phyloP scores from a whole-genome alignment of 2,329 filamentous ascomycete species.

The Chaetomium globosum region DNA sequence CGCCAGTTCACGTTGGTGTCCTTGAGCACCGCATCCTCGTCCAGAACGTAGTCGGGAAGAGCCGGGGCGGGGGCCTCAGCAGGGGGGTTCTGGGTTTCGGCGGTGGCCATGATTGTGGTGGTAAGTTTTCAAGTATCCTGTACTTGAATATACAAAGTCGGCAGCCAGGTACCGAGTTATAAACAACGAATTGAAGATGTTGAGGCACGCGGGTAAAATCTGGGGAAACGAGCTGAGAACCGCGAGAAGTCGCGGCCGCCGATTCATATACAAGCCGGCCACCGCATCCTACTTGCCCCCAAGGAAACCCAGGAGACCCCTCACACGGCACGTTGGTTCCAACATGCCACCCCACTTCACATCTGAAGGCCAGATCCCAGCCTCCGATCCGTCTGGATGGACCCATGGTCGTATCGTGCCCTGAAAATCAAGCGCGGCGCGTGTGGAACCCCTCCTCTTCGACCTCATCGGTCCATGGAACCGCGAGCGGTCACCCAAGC shows the following conservation, averaged over 20 bases:
- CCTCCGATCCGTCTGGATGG: conserved; percentile 11
- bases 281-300: not conserved
- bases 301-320: not conserved
- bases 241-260: not conserved
- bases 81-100: conserved; percentile 10
- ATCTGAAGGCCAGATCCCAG: conserved; percentile 12
- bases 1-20: conserved; percentile 60
- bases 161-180: not conserved
- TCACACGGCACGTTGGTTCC: conserved; percentile 18
- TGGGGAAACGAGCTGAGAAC: not conserved
- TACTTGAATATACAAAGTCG: not conserved
- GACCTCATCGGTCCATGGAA: conserved; percentile 2
- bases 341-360: not conserved
- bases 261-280: conserved; percentile 11
- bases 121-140: conserved; percentile 1
- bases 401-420: not conserved
- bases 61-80: conserved; percentile 12
- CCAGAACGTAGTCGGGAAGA: conserved; percentile 60
- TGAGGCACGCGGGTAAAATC: not conserved
- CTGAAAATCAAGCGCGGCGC: conserved; percentile 7
- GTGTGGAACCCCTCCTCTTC: not conserved
- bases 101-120: conserved; percentile 14
- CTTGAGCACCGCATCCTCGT: conserved; percentile 60
- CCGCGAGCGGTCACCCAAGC: not conserved
- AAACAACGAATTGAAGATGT: not conserved